Base-by-base conservation (phyloP, 257 asterid species). In the Gentiana straminea region DNA sequence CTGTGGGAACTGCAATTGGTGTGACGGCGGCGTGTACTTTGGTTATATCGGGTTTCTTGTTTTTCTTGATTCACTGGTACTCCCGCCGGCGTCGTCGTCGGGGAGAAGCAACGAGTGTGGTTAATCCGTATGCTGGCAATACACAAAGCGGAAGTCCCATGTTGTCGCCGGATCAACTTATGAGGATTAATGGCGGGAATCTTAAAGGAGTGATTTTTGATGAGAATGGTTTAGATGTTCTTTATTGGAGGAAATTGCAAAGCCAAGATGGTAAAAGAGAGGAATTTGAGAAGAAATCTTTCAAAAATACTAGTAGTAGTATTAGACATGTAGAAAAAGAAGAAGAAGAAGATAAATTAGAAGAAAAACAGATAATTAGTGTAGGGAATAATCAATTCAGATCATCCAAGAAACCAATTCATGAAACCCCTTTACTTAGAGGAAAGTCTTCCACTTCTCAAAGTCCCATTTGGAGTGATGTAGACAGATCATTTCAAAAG, bases 201-300 rank as follows among this genome's bases (percentile, higher is more conserved):
- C 58, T 91, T 13, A 88, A 83, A 61, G 98, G 94, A 12, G 64
- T 91, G 57, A 85, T 91, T 33, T 94, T 91, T 5, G 98, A 87
- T 64, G 98, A 87, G 68, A 68, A 85, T 62, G 98, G 98, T 1
- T 55, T 92, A 79, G 98, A 92, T 64, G 98, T 92, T 36, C 59
- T 92, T 61, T 92, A 92, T 54, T 92, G 97, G 98, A 85, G 72
- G 60, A 75, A 85, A 35, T 1, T 84, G 52, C 71, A 81, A 56
- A 78, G 68, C 32, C 84, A 70, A n/a, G 80, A 75, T 5, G 62
- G 57, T 7, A 70, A 74, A 13, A 24, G 24, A 24, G 67, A 52
- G 49, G 65, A 79, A 49, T 88, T 77, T 61, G 75, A 77, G 64
- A 81, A 73, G 52, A 68, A 72, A 66, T 65, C 57, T 7, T 76